Percentiles rank a stretch among this genome's conserved stretches.
phyloP scores from a whole-genome alignment of 2,329 filamentous ascomycete species.

The Aspergillus eucalypticola region DNA sequence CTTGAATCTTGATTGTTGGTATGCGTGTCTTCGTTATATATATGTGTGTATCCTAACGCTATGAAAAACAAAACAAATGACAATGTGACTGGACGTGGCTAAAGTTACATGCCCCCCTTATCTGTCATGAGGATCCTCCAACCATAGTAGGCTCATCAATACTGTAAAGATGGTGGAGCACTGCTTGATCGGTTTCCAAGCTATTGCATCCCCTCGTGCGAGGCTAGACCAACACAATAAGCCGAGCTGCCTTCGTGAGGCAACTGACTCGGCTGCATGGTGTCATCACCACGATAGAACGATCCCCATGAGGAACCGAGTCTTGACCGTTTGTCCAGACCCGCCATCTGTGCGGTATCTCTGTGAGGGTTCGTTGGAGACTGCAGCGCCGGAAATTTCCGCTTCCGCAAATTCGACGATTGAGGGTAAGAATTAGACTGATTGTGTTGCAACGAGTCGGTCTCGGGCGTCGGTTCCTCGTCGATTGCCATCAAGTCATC shows the following conservation, averaged over 20 bases:
- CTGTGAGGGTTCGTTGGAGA: not conserved
- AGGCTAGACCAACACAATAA: slow-evolving; percentile 5
- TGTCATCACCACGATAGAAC: not conserved
- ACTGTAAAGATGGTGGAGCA: too few species aligned
- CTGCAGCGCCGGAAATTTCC: slow-evolving; percentile 13
- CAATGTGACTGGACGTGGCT: not conserved
- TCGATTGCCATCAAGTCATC: slow-evolving; percentile 11
- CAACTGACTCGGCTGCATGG: not conserved
- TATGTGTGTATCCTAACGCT: not conserved
- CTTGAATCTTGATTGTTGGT: not conserved
- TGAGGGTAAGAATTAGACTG: not conserved
- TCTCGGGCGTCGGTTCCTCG: not conserved
- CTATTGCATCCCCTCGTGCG: not conserved
- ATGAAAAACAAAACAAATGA: not conserved
- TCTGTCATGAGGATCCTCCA: not conserved
- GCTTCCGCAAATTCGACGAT: slow-evolving; percentile 13
- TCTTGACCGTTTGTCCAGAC: slow-evolving; percentile 14
- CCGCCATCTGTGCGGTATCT: not conserved
- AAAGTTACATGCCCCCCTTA: not conserved
- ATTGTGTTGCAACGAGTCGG: not conserved
- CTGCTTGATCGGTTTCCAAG: too few species aligned
- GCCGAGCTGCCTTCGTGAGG: not conserved
- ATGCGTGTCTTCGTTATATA: not conserved
- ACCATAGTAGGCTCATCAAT: not conserved
- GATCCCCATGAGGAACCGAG: not conserved